These are phyloP conservation scores for Coemansia sp. DNA, from an alignment of 192 early-diverging fungal genomes.

Conservation along the genomic window DNA sequence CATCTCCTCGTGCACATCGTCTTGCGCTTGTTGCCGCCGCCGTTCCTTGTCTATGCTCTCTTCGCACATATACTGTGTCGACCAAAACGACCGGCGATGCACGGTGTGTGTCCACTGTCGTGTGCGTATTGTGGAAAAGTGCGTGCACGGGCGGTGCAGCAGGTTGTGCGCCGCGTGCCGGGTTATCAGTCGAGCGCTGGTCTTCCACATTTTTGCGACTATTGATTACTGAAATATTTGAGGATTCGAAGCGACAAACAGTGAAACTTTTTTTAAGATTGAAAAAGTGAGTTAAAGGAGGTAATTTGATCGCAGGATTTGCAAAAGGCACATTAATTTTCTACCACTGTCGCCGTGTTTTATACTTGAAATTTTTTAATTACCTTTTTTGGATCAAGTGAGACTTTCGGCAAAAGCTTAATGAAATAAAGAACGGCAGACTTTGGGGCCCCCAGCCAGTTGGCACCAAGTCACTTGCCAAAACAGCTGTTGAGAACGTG, in stretches of 20 bases:
- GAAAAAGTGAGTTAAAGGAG: neutral
- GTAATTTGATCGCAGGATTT: too few species aligned
- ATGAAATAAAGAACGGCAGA: too few species aligned
- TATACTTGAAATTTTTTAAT: too few species aligned
- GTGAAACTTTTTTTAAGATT: too few species aligned
- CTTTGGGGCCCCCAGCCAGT: too few species aligned
- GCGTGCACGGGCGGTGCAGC: neutral
- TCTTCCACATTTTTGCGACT: constrained; percentile 1
- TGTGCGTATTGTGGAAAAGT: neutral
- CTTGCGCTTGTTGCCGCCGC: constrained; percentile 39
- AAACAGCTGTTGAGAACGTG: too few species aligned
- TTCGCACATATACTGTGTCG: neutral
- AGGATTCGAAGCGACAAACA: neutral
- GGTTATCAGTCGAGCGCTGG: neutral
- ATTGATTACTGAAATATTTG: constrained; percentile 4
- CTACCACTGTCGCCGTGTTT: too few species aligned
- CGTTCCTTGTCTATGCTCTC: constrained; percentile 25
- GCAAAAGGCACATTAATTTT: too few species aligned
- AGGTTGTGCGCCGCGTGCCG: neutral
- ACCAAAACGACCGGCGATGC: neutral
- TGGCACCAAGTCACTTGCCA: too few species aligned
- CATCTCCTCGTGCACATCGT: constrained; percentile 36
- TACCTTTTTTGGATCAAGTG: too few species aligned
- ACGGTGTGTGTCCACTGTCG: neutral
- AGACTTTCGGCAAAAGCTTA: too few species aligned